Base-by-base conservation (phyloP, 345 rosid genomes). In the Syzygium grande region DNA sequence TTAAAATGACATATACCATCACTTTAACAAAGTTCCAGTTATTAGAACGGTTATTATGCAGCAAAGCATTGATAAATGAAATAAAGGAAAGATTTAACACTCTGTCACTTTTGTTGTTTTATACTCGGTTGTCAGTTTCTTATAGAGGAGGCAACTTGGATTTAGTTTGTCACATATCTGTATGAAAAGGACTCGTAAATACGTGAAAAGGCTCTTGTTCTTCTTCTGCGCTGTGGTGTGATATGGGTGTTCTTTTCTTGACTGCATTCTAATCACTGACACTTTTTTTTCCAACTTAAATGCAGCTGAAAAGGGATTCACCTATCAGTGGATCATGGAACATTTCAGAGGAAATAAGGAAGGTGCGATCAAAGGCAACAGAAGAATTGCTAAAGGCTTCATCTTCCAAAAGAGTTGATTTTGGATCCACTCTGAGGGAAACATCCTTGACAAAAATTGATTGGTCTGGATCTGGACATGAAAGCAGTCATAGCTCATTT, bases 281-380 rank as follows among this genome's bases (percentile, higher is more conserved):
- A 30, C 38, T 54, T 68, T 9, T 12, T 56, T 84, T 84, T 87
- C 85, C 43, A 43, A 90, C 46, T 85, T 85, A 15, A 52, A 52
- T 85, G 51, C 46, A 97, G 99, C 89, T 92, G 86, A 93, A 90
- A 89, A 92, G 90, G 91, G 92, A 91, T 87, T 89, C 92, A 61
- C 90, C 92, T 56, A 91, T 94, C 86, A 90, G 90, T 51, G 93
- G 93, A 80, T 92, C 96, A 51, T 95, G 99, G 99, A 96, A 93
- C 91, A 94, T 97, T 90, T 91, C 89, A 23, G 99, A 97, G 89
- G 99, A 96, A 91, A 88, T 97, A 87, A 94, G 98, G 51, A 94
- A 93, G 94, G 96, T 96, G 90, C 95, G 97, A 91, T 95, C 96
- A 63, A 95, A 90, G 88, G 99, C 99, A 90, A 95, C 98, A 43